Evolutionary conservation across 2,329 filamentous ascomycete genomes (phyloP).

Genomic region (Aspergillus quadrilineatus): DNA sequence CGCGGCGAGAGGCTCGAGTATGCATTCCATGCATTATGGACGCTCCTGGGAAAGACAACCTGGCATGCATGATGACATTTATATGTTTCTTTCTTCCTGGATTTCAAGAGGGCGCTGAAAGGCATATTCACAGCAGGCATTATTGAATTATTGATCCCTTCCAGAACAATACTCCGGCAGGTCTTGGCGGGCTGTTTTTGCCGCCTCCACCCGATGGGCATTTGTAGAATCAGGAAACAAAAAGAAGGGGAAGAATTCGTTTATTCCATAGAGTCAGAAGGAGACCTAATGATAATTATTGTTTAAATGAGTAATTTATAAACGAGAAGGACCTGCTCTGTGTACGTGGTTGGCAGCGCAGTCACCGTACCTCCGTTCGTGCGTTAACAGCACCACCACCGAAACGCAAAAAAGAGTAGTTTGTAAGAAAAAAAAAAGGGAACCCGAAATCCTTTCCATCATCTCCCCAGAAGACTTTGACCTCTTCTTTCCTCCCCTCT

Average conservation of each 20-base stretch:
- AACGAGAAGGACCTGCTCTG: not conserved
- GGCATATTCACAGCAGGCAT: not conserved
- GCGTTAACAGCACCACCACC: constrained; percentile 14
- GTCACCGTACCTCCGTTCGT: constrained; percentile 14
- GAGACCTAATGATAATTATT: not conserved
- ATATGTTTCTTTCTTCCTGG: not conserved
- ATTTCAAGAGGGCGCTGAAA: not conserved
- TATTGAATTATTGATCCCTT: constrained; percentile 1
- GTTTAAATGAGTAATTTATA: not conserved
- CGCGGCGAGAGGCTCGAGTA: not conserved
- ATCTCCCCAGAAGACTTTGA: constrained; percentile 17
- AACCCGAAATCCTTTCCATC: constrained; percentile 14
- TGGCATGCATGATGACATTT: not conserved
- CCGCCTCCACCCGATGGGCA: constrained; percentile 17
- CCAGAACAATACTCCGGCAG: constrained; percentile 11
- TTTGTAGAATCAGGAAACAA: constrained; percentile 1
- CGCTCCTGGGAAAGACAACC: not conserved
- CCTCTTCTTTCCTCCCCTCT: constrained; percentile 20
- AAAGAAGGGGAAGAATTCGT: not conserved
- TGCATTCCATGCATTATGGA: not conserved
- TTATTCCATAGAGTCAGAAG: not conserved
- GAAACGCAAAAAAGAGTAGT: constrained; percentile 17
- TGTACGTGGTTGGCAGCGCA: constrained; percentile 7
- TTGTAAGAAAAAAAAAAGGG: constrained; percentile 17
- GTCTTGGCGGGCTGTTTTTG: constrained; percentile 16